Base-by-base conservation (phyloP, 352 stramenopile genomes). In the Pythium aquatile region DNA sequence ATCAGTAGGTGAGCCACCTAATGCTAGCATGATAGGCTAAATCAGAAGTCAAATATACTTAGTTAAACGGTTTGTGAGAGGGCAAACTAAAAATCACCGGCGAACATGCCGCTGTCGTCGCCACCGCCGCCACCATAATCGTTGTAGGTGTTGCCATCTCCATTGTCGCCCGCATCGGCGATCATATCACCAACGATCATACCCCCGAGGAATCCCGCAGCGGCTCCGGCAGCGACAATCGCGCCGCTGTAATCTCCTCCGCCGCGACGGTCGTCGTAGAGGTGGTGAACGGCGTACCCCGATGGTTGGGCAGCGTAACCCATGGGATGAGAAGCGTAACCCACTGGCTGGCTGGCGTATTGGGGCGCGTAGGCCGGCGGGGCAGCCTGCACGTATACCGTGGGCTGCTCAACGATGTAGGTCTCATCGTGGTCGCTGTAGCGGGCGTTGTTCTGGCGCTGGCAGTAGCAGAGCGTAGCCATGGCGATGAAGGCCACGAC, bases 161-260 rank as follows among this genome's bases (percentile, higher is more conserved):
- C 20, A 16, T 52, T 49, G 42, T 28, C 44, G 17, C 44, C 44
- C 4, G 61, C 61, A 9, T 61, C 54, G 0, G 61, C 52, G 42
- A 67, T 67, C 39, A 61, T 44, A 5, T 58, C 61, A 7, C 61
- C 61, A 30, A 67, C 49, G 17, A 67, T 13, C 52, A 67, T 37
- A 0, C 61, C 61, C 24, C 61, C 61, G 5, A 55, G 14, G 30
- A 67, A 29, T 28, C 61, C 61, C 14, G 40, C 61, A 20, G 29
- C 61, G 10, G 60, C 60, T 14, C 51, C 60, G 2, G 39, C 20
- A 1, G 61, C 61, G n/a, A 67, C 61, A 16, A 28, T 55, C 2
- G 32, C 61, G 20, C 29, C 52, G 20, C 61, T 48, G 28, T 40
- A 37, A 7, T 52, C 61, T 14, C 49, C 20, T 17, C 59, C 28